Evolutionary conservation across 2,329 filamentous ascomycete genomes (phyloP).

Genomic region (Thielaviopsis punctulata): DNA sequence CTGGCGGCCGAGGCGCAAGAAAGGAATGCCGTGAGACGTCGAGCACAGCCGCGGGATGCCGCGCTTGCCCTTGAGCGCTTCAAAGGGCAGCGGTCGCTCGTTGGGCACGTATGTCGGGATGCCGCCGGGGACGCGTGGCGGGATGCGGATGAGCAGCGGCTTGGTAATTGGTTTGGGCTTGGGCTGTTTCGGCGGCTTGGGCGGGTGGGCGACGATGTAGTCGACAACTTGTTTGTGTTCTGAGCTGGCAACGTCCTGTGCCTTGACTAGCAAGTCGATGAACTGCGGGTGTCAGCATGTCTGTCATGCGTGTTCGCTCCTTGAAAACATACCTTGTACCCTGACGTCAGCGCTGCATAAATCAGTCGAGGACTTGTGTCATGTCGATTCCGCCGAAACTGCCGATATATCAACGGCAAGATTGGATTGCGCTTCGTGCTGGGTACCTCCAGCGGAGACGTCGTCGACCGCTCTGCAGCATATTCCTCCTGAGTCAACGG

Average conservation of each 20-base stretch:
- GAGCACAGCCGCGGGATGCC: constrained; percentile 39
- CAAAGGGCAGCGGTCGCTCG: constrained; percentile 29
- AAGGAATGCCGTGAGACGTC: constrained; percentile 38
- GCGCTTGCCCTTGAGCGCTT: constrained; percentile 29
- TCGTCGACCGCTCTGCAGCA: background rate
- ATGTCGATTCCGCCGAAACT: constrained; percentile 42
- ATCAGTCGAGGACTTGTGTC: constrained; percentile 43
- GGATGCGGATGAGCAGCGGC: constrained; percentile 21
- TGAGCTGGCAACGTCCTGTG: constrained; percentile 21
- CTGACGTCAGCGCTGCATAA: constrained; percentile 43
- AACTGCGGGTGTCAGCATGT: constrained; percentile 21
- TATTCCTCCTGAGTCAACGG: background rate
- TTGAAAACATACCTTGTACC: constrained; percentile 40
- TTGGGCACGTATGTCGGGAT: constrained; percentile 31
- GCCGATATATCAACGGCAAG: constrained; percentile 38
- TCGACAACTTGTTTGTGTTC: constrained; percentile 26
- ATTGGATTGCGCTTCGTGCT: constrained; percentile 26
- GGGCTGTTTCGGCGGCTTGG: constrained; percentile 12
- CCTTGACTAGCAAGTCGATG: constrained; percentile 24
- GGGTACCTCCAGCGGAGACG: constrained; percentile 16
- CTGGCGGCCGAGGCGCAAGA: constrained; percentile 49
- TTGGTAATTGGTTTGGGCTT: constrained; percentile 13
- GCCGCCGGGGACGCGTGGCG: constrained; percentile 16
- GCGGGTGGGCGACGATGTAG: constrained; percentile 1
- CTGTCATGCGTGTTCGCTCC: background rate